Evolutionary conservation across 139 green algal genomes (phyloP).

Genomic region (Auxenochlorella pyrenoidosa): DNA sequence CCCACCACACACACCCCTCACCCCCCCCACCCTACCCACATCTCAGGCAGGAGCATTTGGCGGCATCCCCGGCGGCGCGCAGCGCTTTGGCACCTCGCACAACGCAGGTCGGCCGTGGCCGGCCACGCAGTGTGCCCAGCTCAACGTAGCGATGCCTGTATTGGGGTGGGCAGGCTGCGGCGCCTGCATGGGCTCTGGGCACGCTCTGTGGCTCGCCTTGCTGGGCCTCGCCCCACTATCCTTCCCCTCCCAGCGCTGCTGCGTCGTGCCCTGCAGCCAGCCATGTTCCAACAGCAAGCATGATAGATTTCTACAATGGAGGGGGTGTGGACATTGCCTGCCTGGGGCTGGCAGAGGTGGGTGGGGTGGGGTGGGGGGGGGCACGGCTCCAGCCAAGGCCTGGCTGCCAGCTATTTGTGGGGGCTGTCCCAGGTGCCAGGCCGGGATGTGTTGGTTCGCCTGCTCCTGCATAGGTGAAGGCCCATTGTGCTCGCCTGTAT

Average conservation of each 20-base stretch:
- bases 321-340: slow-evolving; percentile 52
- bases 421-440: no score
- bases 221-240: no score
- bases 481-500: no score
- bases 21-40: background rate
- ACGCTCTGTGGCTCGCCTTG: no score
- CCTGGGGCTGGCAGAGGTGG: slow-evolving; percentile 61
- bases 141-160: no score
- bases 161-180: no score
- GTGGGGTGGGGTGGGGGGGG: background rate
- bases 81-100: slow-evolving; percentile 53
- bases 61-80: slow-evolving; percentile 49
- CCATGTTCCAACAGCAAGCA: slow-evolving; percentile 37
- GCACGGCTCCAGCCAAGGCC: background rate
- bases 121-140: no score
- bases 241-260: background rate
- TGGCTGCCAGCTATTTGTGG: no score
- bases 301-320: slow-evolving; percentile 69
- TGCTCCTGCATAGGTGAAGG: no score
- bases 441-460: no score
- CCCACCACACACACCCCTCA: background rate
- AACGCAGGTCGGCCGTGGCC: slow-evolving; percentile 16
- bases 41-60: slow-evolving; percentile 51
- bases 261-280: slow-evolving; percentile 15
- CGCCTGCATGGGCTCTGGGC: no score